Evolutionary conservation across 2,329 filamentous ascomycete genomes (phyloP).

Genomic region (Xylariaceae sp.): DNA sequence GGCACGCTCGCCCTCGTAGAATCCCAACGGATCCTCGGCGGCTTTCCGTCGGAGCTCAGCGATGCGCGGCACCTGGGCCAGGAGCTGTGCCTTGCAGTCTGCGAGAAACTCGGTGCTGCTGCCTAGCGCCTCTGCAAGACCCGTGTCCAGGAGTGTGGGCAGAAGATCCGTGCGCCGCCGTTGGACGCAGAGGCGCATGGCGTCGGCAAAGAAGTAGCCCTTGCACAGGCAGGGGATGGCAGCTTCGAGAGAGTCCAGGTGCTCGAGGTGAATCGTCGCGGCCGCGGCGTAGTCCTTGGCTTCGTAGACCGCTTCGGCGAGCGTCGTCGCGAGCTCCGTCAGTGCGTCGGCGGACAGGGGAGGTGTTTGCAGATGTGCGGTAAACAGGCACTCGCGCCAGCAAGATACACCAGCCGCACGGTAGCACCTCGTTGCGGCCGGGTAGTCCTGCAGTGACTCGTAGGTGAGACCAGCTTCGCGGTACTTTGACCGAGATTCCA

Average conservation of each 20-base stretch:
- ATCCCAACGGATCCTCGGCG: slow-evolving; percentile 76
- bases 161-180: slow-evolving; percentile 59
- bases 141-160: slow-evolving; percentile 63
- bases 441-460: slow-evolving; percentile 73
- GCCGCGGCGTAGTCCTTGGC: slow-evolving; percentile 78
- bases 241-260: slow-evolving; percentile 65
- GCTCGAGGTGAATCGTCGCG: slow-evolving; percentile 73
- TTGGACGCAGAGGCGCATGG: slow-evolving; percentile 69
- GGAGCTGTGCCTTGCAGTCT: slow-evolving; percentile 82
- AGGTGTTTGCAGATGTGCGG: slow-evolving; percentile 61
- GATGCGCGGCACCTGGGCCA: slow-evolving; percentile 80
- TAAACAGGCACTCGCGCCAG: slow-evolving; percentile 88
- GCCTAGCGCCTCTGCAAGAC: slow-evolving; percentile 74
- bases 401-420: slow-evolving; percentile 66
- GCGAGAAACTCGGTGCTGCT: slow-evolving; percentile 85
- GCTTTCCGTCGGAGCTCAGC: slow-evolving; percentile 77
- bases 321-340: slow-evolving; percentile 60
- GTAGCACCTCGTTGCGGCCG: slow-evolving; percentile 75
- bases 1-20: slow-evolving; percentile 73
- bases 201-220: slow-evolving; percentile 81
- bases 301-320: slow-evolving; percentile 76
- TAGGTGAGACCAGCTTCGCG: slow-evolving; percentile 87
- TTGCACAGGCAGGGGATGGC: slow-evolving; percentile 78
- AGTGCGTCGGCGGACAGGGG: slow-evolving; percentile 57
- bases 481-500: slow-evolving; percentile 69